phyloP scores from a whole-genome alignment of 176 grass and related monocot genomes.

The Puccinellia tenuiflora region DNA sequence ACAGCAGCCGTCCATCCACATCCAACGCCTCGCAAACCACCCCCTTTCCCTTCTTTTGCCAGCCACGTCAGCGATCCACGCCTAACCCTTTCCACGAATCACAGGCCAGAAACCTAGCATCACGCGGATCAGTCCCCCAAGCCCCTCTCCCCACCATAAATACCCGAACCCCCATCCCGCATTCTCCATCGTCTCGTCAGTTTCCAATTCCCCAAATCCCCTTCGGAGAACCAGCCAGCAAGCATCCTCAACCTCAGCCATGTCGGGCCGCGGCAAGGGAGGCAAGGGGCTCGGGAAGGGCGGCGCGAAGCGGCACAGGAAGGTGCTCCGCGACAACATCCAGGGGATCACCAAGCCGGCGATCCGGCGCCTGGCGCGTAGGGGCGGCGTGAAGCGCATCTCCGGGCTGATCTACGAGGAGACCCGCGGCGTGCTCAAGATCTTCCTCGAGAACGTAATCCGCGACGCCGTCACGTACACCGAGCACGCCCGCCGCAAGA shows the following conservation, averaged over 20 bases:
- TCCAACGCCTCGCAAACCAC: background rate
- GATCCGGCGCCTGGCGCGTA: no score
- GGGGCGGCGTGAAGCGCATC: constrained; percentile 82
- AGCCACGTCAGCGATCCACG: constrained; percentile 41
- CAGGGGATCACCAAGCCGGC: no score
- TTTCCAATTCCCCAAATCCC: background rate
- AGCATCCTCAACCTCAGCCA: background rate
- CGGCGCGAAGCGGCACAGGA: constrained; percentile 29
- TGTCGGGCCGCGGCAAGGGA: constrained; percentile 31
- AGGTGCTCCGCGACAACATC: constrained; percentile 48
- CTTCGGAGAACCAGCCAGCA: no score
- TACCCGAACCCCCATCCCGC: background rate
- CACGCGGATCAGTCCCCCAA: constrained; percentile 4
- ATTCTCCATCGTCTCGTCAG: background rate
- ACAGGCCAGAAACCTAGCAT: background rate
- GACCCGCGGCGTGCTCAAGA: constrained; percentile 87
- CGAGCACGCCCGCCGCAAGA: constrained; percentile 75
- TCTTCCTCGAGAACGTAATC: constrained; percentile 92
- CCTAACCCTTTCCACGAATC: background rate
- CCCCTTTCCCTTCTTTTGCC: no score
- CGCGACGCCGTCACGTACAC: constrained; percentile 88
- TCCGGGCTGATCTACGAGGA: constrained; percentile 87
- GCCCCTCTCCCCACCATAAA: background rate
- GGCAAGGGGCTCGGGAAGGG: constrained; percentile 45
- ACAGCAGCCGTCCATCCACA: background rate